phyloP scores from a whole-genome alignment of 345 rosid genomes.

The Capsella bursapastoris region DNA sequence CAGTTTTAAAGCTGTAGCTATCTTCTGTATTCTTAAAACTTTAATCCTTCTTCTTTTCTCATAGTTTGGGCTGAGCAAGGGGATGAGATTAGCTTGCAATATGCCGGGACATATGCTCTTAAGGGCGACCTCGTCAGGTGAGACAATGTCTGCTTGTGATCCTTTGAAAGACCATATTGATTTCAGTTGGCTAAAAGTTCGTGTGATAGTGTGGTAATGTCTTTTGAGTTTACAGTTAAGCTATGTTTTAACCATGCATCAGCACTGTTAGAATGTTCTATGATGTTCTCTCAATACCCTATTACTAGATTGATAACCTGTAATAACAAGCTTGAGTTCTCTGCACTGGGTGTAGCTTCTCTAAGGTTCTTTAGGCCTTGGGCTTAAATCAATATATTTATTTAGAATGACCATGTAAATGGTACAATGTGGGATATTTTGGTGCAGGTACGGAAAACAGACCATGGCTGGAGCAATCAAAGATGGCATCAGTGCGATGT shows the following conservation, averaged over 20 bases:
- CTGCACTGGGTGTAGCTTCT: neutral
- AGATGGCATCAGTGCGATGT: conserved; percentile 91
- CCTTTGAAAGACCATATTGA: conserved; percentile 1
- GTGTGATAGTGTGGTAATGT: neutral
- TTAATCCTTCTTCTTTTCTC: conserved; percentile 21
- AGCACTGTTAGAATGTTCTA: neutral
- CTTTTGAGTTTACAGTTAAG: neutral
- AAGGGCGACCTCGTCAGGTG: conserved; percentile 98
- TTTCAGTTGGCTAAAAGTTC: neutral
- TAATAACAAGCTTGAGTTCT: neutral
- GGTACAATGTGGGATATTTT: neutral
- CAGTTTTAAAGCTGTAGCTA: neutral
- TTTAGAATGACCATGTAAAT: neutral
- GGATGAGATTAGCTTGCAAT: conserved; percentile 93
- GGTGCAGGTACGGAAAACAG: conserved; percentile 83
- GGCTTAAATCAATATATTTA: neutral
- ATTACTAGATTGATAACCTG: conserved; percentile 1
- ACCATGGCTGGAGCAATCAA: conserved; percentile 74
- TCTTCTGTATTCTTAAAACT: conserved; percentile 16
- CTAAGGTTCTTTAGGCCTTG: neutral
- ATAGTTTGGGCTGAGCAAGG: conserved; percentile 99
- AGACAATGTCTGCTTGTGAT: conserved; percentile 8
- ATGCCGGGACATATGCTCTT: conserved; percentile 90
- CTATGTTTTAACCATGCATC: neutral
- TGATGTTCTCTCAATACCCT: conserved; percentile 1